phyloP scores from a whole-genome alignment of 2,329 filamentous ascomycete species.

The Penicillium expansum region DNA sequence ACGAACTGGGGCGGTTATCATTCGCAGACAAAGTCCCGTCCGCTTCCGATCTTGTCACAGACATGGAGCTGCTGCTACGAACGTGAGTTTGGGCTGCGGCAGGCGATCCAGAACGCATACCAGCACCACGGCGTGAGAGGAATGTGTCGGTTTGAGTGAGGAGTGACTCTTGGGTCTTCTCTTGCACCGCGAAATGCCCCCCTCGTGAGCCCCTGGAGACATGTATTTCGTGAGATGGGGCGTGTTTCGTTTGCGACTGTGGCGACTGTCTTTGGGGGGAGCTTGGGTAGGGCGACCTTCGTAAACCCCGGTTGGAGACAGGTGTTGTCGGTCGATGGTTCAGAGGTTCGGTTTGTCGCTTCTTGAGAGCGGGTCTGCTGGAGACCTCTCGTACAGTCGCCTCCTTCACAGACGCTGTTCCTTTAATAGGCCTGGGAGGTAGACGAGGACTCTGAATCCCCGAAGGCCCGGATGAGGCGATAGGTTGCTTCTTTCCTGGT shows the following conservation, averaged over 20 bases:
- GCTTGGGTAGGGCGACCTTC: constrained; percentile 29
- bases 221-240: constrained; percentile 14
- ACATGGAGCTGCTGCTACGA: constrained; percentile 45
- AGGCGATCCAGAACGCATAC: constrained; percentile 40
- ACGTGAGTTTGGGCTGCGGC: constrained; percentile 40
- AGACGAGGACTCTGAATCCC: constrained; percentile 2
- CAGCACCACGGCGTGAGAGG: constrained; percentile 39
- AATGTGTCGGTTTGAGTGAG: constrained; percentile 45
- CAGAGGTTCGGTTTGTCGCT: constrained; percentile 11
- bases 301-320: constrained; percentile 30
- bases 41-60: constrained; percentile 42
- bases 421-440: constrained; percentile 20
- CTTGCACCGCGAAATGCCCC: constrained; percentile 38
- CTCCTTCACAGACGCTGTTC: constrained; percentile 19
- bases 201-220: constrained; percentile 21
- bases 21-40: constrained; percentile 36
- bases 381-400: constrained; percentile 9
- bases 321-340: constrained; percentile 20
- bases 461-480: constrained; percentile 15
- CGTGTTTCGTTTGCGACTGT: constrained; percentile 21
- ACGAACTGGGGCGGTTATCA: constrained; percentile 31
- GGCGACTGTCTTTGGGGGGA: constrained; percentile 22
- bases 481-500: constrained; percentile 13
- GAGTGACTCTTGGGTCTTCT: constrained; percentile 41
- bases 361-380: constrained; percentile 9